Evolutionary conservation across 2,329 filamentous ascomycete genomes (phyloP).

Genomic region (Colletotrichum tropicale): DNA sequence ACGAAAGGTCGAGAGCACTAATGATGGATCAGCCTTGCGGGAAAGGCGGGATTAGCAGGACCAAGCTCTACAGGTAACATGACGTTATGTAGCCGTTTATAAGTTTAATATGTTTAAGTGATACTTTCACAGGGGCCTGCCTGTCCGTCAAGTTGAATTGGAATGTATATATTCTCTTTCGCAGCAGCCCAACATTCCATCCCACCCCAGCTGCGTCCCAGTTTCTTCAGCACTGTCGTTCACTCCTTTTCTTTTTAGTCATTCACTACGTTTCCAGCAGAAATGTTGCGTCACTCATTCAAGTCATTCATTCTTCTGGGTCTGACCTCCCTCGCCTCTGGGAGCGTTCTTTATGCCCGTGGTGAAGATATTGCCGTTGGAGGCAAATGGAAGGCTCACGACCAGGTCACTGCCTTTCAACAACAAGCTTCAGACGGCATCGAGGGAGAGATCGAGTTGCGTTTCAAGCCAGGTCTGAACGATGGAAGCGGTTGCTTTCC

Average conservation of each 20-base stretch:
- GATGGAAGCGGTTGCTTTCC: neutral
- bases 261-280: neutral
- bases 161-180: no score
- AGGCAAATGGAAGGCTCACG: neutral
- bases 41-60: neutral
- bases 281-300: neutral
- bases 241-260: neutral
- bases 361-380: neutral
- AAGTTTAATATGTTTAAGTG: neutral
- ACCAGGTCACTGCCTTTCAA: neutral
- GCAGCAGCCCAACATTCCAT: no score
- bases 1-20: neutral
- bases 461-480: neutral
- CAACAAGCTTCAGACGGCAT: neutral
- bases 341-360: neutral
- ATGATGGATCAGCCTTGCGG: neutral
- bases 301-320: neutral
- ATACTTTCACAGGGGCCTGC: neutral
- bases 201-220: no score
- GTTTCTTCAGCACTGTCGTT: neutral
- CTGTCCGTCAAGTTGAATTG: neutral
- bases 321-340: neutral
- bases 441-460: neutral
- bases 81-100: neutral
- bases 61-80: neutral